A percentile compares a stretch with the other conserved stretches of the same genome.
These are phyloP conservation scores for Metschnikowia borealis DNA, from an alignment of 805 yeast genomes.

Conservation along the genomic window DNA sequence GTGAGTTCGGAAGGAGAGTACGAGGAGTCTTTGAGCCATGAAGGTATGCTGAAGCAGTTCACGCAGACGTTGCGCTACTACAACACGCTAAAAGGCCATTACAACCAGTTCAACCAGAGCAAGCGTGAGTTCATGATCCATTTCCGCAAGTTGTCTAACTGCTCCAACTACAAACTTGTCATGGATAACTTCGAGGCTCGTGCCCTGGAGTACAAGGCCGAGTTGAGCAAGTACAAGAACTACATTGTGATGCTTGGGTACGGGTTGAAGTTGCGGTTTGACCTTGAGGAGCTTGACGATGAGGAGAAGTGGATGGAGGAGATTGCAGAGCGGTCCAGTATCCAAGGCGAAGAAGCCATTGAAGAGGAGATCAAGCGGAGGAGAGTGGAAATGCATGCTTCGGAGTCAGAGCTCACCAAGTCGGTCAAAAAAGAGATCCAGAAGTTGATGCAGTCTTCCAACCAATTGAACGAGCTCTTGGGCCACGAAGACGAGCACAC, in stretches of 20 bases:
- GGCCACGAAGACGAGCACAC: neutral
- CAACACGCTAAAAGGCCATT: slow-evolving; percentile 34
- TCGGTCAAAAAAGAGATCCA: slow-evolving; percentile 32
- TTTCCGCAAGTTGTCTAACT: slow-evolving; percentile 24
- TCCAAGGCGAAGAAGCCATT: slow-evolving; percentile 8
- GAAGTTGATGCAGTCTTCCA: slow-evolving; percentile 17
- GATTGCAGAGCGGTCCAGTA: neutral
- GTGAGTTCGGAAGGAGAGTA: slow-evolving; percentile 18
- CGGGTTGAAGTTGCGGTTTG: slow-evolving; percentile 45
- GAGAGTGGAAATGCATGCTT: slow-evolving; percentile 7
- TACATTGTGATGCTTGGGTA: slow-evolving; percentile 45
- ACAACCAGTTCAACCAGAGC: slow-evolving; percentile 28
- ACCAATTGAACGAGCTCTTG: slow-evolving; percentile 14
- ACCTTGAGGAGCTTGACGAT: slow-evolving; percentile 33
- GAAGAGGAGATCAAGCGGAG: slow-evolving; percentile 8
- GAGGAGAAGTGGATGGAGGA: slow-evolving; percentile 9
- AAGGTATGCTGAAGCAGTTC: slow-evolving; percentile 43
- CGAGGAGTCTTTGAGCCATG: slow-evolving; percentile 23
- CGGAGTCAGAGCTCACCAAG: slow-evolving; percentile 30
- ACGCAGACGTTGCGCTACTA: slow-evolving; percentile 40
- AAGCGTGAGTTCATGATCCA: slow-evolving; percentile 27
- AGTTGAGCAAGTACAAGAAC: slow-evolving; percentile 42
- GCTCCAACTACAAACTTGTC: slow-evolving; percentile 35
- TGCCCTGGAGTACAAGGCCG: slow-evolving; percentile 41
- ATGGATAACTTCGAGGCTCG: slow-evolving; percentile 39